Base-by-base conservation (phyloP, 768 basidiomycete species). In the Boletus pseudopeckii region DNA sequence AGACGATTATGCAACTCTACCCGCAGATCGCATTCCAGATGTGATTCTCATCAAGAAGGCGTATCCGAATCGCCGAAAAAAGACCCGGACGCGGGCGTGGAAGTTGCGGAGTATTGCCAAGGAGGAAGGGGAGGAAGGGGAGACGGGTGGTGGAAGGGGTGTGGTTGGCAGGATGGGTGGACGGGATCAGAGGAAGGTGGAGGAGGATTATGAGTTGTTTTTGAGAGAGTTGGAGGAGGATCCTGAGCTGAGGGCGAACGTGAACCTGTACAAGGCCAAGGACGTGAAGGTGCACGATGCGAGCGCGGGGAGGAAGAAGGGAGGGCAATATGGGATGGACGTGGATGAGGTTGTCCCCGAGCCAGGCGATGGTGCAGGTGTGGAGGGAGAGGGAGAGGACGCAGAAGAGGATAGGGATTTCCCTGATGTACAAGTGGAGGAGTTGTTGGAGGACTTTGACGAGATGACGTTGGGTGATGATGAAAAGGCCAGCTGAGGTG, bases 151-250 rank as follows among this genome's bases (percentile, higher is more conserved):
- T 45, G 87, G 83, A 33, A 76, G 90, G 40, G 94, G 94, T 51
- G 86, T 93, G n/a, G 85, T 96, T 41, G 94, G 94, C 1, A 76
- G 92, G 44, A 79, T 88, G 80, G 94, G 94, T 11, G 94, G 93
- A 34, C 77, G 92, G 44, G 94, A 96, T 73, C 82, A 85, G 72
- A 86, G 81, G 75, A 93, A 94, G 77, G 91, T 98, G 53, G 94
- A 98, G 61, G 86, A 92, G 68, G 96, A 99, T 67, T 99, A 98
- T 72, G 97, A 98, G 75, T 58, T 91, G 47, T 99, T 99, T 83
- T 74, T 98, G 71, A 81, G 89, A 43, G 94, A 97, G 57, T 72
- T 98, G 45, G 94, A 97, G 71, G 96, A 98, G 70, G 95, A 98
- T 72, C 86, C 86, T 20, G 95, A 98, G 76, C 75, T 98, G 76